These are phyloP conservation scores for Talaromyces borbonicus DNA, from an alignment of 495 filamentous ascomycete genomes.

Conservation along the genomic window DNA sequence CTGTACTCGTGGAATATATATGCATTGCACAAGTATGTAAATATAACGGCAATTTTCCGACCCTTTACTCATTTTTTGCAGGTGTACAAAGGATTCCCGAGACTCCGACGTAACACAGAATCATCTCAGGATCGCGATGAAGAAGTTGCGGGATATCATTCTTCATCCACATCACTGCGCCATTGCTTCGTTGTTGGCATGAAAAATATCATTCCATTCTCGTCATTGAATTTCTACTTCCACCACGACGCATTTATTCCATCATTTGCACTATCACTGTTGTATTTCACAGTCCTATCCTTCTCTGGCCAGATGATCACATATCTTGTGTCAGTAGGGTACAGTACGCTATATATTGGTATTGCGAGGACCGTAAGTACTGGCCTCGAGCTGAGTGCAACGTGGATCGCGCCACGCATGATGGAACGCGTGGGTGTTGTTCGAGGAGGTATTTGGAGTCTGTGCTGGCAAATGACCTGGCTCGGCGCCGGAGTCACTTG, in stretches of 20 bases:
- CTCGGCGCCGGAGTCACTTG: conserved; percentile 34
- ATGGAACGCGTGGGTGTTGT: conserved; percentile 47
- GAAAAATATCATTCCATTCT: conserved; percentile 9
- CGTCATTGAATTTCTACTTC: conserved; percentile 28
- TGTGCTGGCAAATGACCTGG: conserved; percentile 49
- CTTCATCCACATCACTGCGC: not conserved
- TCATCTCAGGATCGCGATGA: not conserved
- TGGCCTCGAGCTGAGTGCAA: conserved; percentile 38
- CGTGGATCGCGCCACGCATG: conserved; percentile 38
- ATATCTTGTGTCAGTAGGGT: conserved; percentile 46
- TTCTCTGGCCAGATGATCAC: conserved; percentile 53
- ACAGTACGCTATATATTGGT: conserved; percentile 42
- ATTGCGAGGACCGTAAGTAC: conserved; percentile 42
- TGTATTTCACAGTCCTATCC: conserved; percentile 51
- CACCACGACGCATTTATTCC: conserved; percentile 37
- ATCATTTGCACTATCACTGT: conserved; percentile 42
- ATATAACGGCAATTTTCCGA: not conserved
- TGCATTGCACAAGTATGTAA: conserved; percentile 40
- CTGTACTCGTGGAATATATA: conserved; percentile 46
- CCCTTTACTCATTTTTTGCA: not conserved
- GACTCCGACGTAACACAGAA: not conserved
- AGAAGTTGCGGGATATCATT: not conserved
- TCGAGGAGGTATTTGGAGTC: conserved; percentile 52
- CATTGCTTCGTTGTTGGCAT: not conserved
- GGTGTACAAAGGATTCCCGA: not conserved